Conservation (phyloP, 306 rosid genomes). For the Casuarina cunninghamiana region DNA sequence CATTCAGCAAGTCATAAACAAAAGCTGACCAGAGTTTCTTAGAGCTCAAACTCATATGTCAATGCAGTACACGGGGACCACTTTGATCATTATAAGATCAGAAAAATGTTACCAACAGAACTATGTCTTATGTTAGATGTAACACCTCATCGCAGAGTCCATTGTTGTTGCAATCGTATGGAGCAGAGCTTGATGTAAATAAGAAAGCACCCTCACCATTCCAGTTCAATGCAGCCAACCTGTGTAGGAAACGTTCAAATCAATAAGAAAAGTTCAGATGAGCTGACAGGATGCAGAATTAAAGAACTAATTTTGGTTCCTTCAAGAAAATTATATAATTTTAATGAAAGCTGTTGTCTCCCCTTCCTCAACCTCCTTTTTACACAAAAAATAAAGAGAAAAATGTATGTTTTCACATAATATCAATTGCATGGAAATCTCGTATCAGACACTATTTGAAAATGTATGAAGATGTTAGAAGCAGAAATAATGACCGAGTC, state of each 20-base stretch:
- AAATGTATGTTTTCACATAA: too few relatives aligned
- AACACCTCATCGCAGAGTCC: constrained; percentile 83
- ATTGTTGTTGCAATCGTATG: constrained; percentile 78
- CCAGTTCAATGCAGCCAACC: constrained; percentile 76
- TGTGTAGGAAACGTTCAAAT: constrained; percentile 38
- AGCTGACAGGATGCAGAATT: constrained; percentile 2
- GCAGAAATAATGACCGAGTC: not conserved
- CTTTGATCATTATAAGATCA: constrained; percentile 18
- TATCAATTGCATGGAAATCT: not conserved
- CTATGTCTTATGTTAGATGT: constrained; percentile 20
- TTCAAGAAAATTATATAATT: not conserved
- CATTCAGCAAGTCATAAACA: constrained; percentile 7
- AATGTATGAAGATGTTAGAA: not conserved
- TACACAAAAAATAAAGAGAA: too few relatives aligned
- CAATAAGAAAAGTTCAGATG: constrained; percentile 17
- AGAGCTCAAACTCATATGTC: constrained; percentile 4
- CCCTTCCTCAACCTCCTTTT: not conserved
- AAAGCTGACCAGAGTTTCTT: constrained; percentile 15
- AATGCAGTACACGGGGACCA: not conserved
- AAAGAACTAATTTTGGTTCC: not conserved
- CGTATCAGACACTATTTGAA: not conserved
- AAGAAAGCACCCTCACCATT: constrained; percentile 83
- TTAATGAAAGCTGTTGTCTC: not conserved
- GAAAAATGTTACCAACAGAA: constrained; percentile 9
- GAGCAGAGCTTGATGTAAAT: constrained; percentile 94